Base-by-base conservation (phyloP, 805 yeast genomes). In the Barnettozyma vustinii region DNA sequence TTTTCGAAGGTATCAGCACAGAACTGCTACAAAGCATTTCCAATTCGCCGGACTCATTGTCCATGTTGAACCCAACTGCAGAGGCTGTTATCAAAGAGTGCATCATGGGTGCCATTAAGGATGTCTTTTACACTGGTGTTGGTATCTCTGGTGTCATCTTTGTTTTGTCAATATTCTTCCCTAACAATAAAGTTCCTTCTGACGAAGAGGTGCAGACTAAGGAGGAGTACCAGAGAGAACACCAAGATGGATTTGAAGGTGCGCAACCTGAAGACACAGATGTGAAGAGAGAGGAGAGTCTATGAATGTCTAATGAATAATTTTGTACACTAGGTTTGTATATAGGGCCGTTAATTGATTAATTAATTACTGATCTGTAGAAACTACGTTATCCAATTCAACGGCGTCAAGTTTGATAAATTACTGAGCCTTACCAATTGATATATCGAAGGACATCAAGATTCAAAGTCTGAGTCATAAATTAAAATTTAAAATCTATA, bases 171-270 rank as follows among this genome's bases (percentile, higher is more conserved):
- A 3, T 71, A 1, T 69, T 74, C 50, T 60, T 70, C 36, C 71
- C 79, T 9, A 71, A 71, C 55, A 64, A 65, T 45, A 64, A 60
- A 44, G 57, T 75, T 27, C 80, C 80, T 1, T 64, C 61, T 35
- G 50, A 52, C 12, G 50, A 49, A 4, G 53, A 59, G 18, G 39
- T 35, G 25, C 46, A 25, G 20, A 45, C 21, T 8, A 37, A 41
- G 18, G 39, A 30, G 5, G 46, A 49, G 13, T 44, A 44, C 19
- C 23, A 36, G n/a, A 40, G 16, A 19, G 33, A 40, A 9, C 43
- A 26, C 13, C 26, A 44, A 40, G 44, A 44, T 25, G 41, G 20
- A 33, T 36, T 32, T 36, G 39, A 33, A 30, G 18, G 40, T 13
- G 26, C 6, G 8, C 26, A 15, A 21, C 18, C 41, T 7, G 41